These are phyloP conservation scores for Amaranthus tricolor DNA, from an alignment of 179 eudicot species.

Conservation along the genomic window DNA sequence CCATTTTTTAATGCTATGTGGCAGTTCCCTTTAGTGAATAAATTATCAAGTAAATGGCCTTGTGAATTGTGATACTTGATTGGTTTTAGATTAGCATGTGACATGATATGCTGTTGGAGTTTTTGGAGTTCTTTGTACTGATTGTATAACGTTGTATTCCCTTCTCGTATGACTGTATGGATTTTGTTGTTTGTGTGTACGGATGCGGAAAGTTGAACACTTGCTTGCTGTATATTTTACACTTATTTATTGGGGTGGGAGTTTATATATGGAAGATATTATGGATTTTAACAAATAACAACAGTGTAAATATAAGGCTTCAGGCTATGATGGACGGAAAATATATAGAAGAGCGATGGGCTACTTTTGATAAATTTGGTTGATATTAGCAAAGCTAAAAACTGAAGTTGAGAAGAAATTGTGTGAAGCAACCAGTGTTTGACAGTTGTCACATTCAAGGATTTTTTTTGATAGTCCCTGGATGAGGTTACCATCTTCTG, in stretches of 20 bases:
- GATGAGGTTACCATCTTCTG: not conserved
- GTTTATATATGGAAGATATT: not conserved
- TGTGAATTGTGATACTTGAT: not conserved
- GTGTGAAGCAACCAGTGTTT: not conserved
- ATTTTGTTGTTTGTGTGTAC: not conserved
- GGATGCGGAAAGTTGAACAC: conserved; percentile 3
- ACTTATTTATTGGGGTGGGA: not conserved
- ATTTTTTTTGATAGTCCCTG: not conserved
- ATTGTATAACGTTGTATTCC: conserved; percentile 4
- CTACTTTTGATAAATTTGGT: not conserved
- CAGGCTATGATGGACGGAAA: not conserved
- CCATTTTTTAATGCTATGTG: not conserved
- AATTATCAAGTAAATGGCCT: no score
- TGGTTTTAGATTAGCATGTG: not conserved
- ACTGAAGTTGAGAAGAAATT: not conserved
- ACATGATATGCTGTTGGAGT: not conserved
- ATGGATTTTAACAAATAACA: not conserved
- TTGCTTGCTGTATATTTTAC: not conserved
- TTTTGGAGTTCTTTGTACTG: not conserved
- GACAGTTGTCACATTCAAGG: not conserved
- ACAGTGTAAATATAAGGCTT: not conserved
- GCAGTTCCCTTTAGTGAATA: not conserved
- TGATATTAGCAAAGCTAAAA: not conserved
- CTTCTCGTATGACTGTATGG: no score
- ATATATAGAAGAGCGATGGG: not conserved